Evolutionary conservation across 2,329 filamentous ascomycete genomes (phyloP).

Genomic region (Venturia oleaginea): DNA sequence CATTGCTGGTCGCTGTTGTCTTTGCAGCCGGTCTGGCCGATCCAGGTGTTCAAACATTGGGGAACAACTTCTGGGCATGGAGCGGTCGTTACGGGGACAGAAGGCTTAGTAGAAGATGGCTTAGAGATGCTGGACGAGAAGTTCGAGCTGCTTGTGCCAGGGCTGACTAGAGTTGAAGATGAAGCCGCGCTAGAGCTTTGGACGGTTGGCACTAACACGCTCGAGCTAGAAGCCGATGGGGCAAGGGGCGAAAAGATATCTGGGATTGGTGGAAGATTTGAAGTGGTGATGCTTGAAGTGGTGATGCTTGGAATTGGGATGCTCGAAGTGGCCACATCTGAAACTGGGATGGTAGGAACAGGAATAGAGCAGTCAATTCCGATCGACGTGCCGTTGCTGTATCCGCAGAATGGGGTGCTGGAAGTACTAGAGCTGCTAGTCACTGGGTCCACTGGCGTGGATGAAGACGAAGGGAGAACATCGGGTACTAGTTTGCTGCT

Average conservation of each 20-base stretch:
- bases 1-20: constrained; percentile 76
- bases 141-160: not conserved
- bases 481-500: not conserved
- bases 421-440: not conserved
- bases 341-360: not conserved
- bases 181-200: too few species aligned
- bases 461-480: not conserved
- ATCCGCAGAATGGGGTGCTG: not conserved
- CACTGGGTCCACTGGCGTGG: not conserved
- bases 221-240: not conserved
- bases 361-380: not conserved
- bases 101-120: constrained; percentile 3
- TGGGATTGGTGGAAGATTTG: too few species aligned
- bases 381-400: not conserved
- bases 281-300: not conserved
- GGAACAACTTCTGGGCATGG: constrained; percentile 65
- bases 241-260: too few species aligned
- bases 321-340: not conserved
- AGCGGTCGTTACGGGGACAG: constrained; percentile 14
- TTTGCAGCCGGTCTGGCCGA: constrained; percentile 63
- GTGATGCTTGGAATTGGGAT: not conserved
- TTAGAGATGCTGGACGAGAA: not conserved
- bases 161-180: not conserved
- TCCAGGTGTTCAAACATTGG: constrained; percentile 86
- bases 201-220: not conserved